Base-by-base conservation (phyloP, 306 rosid species). In the Ziziphus jujuba region DNA sequence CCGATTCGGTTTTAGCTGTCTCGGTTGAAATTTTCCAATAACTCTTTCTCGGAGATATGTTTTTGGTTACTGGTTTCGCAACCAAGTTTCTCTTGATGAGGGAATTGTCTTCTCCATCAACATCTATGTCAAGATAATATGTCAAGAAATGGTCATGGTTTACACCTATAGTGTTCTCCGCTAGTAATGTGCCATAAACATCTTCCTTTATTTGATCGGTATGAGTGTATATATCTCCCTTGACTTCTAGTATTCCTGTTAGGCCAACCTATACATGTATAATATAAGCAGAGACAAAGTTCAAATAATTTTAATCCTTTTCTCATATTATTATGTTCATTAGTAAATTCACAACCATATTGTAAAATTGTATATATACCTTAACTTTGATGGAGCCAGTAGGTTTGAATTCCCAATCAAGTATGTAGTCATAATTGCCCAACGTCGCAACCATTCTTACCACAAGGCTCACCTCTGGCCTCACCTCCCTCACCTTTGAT, bases 71-170 rank as follows among this genome's bases (percentile, higher is more conserved):
- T 19, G 59, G 72, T 22, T 71, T 64, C 0, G 85, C 51, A 70
- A 82, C 82, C 55, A 83, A 64, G 63, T 33, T 71, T 5, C 75
- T 68, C 74, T 79, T 84, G 56, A 79, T 77, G 34, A 80, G 80
- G 12, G 96, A 86, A 56, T 86, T 89, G 0, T 67, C 59, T 21
- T 40, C 74, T 7, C 87, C 87, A 36, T 80, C 92, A 19, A 86
- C 62, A 65, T 86, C 92, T 1, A 86, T 73, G 58, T 86, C 87
- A 9, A 89, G 88, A 62, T 84, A 75, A 59, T 69, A 86, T 0
- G 67, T 76, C 66, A 79, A 70, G 77, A 22, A 87, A 63, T 89
- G 96, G 25, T 89, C 96, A 35, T 89, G 92, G 81, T 68, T 76
- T 2, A 83, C 80, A 1, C 81, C 92, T 5, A 89, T 55, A 21